Conservation (phyloP, 805 yeast genomes). For the Ogataea philodendri region DNA sequence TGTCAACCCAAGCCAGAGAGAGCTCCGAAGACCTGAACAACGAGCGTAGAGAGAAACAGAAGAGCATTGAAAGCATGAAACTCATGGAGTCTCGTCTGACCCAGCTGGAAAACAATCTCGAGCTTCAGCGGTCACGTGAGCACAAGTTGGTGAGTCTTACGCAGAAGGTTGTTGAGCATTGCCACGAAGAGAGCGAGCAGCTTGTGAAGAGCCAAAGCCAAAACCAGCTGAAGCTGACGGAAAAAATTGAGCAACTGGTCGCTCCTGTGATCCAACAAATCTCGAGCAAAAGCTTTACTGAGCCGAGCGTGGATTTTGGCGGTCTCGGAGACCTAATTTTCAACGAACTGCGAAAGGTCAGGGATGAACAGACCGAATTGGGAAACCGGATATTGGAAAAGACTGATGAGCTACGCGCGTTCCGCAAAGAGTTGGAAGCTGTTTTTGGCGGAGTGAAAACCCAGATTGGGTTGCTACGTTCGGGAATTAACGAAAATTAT, state of each 20-base stretch:
- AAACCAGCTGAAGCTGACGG: constrained; percentile 16
- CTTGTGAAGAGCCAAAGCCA: constrained; percentile 23
- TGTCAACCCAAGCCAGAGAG: constrained; percentile 37
- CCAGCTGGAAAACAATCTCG: constrained; percentile 34
- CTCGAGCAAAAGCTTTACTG: background rate
- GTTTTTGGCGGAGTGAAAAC: constrained; percentile 2
- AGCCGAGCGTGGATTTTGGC: background rate
- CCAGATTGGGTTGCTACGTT: background rate
- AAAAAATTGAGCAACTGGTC: constrained; percentile 17
- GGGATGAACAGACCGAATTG: constrained; percentile 11
- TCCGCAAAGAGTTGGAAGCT: constrained; percentile 10
- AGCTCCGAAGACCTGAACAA: constrained; percentile 18
- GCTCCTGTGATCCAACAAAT: constrained; percentile 17
- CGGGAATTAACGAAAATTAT: constrained; percentile 3
- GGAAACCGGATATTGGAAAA: constrained; percentile 8
- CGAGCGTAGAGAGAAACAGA: constrained; percentile 26
- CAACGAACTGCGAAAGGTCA: constrained; percentile 5
- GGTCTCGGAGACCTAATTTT: constrained; percentile 2
- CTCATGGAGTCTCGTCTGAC: constrained; percentile 33
- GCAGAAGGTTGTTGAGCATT: constrained; percentile 26
- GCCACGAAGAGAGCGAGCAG: constrained; percentile 28
- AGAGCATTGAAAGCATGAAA: constrained; percentile 16
- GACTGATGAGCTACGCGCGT: constrained; percentile 13
- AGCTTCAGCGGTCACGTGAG: constrained; percentile 19
- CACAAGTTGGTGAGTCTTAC: constrained; percentile 12